phyloP scores from a whole-genome alignment of 768 basidiomycete species.

The Kwoniella dendrophila region DNA sequence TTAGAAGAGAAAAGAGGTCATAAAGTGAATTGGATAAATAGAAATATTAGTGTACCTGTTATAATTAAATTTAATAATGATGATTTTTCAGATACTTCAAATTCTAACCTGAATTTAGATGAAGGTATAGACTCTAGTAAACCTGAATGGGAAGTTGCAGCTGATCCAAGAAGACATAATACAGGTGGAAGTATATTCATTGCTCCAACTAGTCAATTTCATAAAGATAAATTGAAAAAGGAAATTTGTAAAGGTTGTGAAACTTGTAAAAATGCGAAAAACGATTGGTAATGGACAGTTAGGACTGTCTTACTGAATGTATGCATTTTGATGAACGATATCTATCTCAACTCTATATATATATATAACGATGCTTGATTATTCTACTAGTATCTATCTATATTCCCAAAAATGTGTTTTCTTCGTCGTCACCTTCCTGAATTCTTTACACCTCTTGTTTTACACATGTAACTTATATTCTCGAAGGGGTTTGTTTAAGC shows the following conservation, averaged over 20 bases:
- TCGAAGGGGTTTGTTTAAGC: too few species aligned
- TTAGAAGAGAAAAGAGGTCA: constrained; percentile 42
- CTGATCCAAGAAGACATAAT: constrained; percentile 33
- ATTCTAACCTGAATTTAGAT: not conserved
- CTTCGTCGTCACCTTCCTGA: too few species aligned
- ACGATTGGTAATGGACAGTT: not conserved
- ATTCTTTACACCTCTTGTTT: too few species aligned
- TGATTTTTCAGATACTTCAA: too few species aligned
- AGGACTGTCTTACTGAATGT: too few species aligned
- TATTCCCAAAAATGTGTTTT: too few species aligned
- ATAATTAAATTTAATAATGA: constrained; percentile 27
- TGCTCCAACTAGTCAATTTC: not conserved
- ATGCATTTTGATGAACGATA: not conserved
- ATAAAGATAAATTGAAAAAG: not conserved
- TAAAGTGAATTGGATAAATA: constrained; percentile 33
- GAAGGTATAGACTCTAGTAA: not conserved
- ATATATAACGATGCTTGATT: too few species aligned
- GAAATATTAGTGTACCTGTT: constrained; percentile 36
- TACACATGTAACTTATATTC: too few species aligned
- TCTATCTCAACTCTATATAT: too few species aligned
- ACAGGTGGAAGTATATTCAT: constrained; percentile 32
- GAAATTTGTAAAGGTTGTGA: not conserved
- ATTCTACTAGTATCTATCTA: too few species aligned
- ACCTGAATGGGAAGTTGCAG: constrained; percentile 38
- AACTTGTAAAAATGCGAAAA: not conserved